phyloP scores from a whole-genome alignment of 371 early-diverging fungal species.

The Circinella minor region DNA sequence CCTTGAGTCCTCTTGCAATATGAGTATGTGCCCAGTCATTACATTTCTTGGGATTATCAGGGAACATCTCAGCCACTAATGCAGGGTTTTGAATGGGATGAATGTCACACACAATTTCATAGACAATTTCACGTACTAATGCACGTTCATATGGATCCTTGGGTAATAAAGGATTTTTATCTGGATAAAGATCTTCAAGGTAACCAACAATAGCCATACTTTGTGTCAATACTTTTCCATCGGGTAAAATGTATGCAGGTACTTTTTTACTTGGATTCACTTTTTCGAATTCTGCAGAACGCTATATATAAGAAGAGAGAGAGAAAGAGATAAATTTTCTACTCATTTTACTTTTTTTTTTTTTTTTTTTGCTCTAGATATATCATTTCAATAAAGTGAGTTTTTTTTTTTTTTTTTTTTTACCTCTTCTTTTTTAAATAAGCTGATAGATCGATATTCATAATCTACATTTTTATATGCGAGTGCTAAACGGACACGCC shows the following conservation, averaged over 20 bases:
- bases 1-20: slow-evolving; percentile 65
- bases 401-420: too few species aligned
- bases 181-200: slow-evolving; percentile 80
- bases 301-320: not conserved
- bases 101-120: slow-evolving; percentile 81
- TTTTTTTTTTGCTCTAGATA: not conserved
- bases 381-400: not conserved
- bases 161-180: slow-evolving; percentile 73
- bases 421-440: slow-evolving; percentile 77
- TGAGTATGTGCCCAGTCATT: slow-evolving; percentile 68
- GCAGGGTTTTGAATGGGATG: slow-evolving; percentile 89
- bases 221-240: slow-evolving; percentile 63
- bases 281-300: slow-evolving; percentile 53
- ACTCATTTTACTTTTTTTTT: too few species aligned
- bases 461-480: slow-evolving; percentile 77
- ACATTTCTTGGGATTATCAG: slow-evolving; percentile 51
- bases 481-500: slow-evolving; percentile 80
- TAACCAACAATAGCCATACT: slow-evolving; percentile 89
- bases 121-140: slow-evolving; percentile 74
- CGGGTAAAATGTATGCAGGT: slow-evolving; percentile 68
- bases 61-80: slow-evolving; percentile 65
- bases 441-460: slow-evolving; percentile 64
- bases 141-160: slow-evolving; percentile 67
- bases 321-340: too few species aligned
- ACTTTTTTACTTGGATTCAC: slow-evolving; percentile 75